A percentile compares a stretch with the other conserved stretches of the same genome.
These are phyloP conservation scores for Calycina herbarum DNA, from an alignment of 2,329 filamentous ascomycete species.

Conservation along the genomic window DNA sequence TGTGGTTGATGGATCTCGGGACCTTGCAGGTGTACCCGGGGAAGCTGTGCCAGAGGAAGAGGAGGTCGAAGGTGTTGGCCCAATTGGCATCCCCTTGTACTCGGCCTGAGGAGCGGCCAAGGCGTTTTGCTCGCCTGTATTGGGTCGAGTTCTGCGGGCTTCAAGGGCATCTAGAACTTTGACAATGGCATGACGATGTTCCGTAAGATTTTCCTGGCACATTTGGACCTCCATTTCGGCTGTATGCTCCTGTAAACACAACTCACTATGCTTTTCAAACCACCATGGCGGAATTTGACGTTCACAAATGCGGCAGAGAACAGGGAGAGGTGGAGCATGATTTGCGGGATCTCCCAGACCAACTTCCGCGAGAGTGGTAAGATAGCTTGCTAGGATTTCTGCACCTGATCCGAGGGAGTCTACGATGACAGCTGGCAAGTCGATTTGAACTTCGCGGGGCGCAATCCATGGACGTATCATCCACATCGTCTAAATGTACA, in stretches of 20 bases:
- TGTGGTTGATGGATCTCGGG: slow-evolving; percentile 68
- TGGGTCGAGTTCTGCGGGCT: slow-evolving; percentile 66
- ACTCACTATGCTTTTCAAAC: slow-evolving; percentile 98
- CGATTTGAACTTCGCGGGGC: slow-evolving; percentile 91
- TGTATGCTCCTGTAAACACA: slow-evolving; percentile 92
- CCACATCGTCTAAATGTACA: slow-evolving; percentile 82
- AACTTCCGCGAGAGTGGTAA: slow-evolving; percentile 84
- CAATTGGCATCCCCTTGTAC: slow-evolving; percentile 86
- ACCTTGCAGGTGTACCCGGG: slow-evolving; percentile 68
- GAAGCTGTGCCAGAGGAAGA: slow-evolving; percentile 72
- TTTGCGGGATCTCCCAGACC: slow-evolving; percentile 73
- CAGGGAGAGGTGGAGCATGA: slow-evolving; percentile 77
- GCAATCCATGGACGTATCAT: slow-evolving; percentile 93
- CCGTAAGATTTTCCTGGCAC: slow-evolving; percentile 85
- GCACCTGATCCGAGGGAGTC: slow-evolving; percentile 93
- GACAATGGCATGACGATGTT: slow-evolving; percentile 93
- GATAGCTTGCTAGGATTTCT: slow-evolving; percentile 89
- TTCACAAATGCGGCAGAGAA: slow-evolving; percentile 95
- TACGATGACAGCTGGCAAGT: slow-evolving; percentile 83
- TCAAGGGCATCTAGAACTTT: slow-evolving; percentile 92
- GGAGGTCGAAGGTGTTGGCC: slow-evolving; percentile 65
- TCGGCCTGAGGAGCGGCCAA: slow-evolving; percentile 62
- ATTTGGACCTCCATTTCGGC: slow-evolving; percentile 98
- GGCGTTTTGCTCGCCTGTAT: slow-evolving; percentile 51
- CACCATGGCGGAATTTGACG: slow-evolving; percentile 97